Conservation (phyloP, 1,139 yeast genomes). For the Candida sp. region DNA sequence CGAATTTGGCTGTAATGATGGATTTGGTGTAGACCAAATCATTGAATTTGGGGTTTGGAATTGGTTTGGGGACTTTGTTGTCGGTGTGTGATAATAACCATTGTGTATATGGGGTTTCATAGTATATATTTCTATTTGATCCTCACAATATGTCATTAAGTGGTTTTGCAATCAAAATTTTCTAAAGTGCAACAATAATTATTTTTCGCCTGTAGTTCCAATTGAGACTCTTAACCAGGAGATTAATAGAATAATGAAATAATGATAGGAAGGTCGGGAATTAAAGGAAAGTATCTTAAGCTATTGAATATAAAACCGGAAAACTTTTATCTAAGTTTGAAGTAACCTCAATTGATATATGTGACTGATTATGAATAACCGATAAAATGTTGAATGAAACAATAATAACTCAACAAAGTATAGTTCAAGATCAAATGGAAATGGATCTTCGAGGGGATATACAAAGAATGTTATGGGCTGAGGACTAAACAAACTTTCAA, state of each 20-base stretch:
- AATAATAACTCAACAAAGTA: not conserved
- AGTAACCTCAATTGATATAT: not conserved
- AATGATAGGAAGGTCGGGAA: too few species aligned
- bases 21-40: not conserved
- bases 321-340: not conserved
- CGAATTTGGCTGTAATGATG: not conserved
- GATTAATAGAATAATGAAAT: not conserved
- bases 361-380: not conserved
- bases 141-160: not conserved
- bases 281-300: too few species aligned
- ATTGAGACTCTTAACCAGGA: not conserved
- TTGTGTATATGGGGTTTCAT: not conserved
- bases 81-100: not conserved
- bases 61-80: not conserved
- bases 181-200: not conserved
- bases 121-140: not conserved
- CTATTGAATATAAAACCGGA: not conserved
- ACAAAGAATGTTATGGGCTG: too few species aligned
- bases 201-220: not conserved
- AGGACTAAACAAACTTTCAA: too few species aligned
- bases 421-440: too few species aligned
- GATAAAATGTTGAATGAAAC: not conserved
- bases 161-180: not conserved
- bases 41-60: slow-evolving; percentile 1
- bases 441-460: too few species aligned